These are phyloP conservation scores for Rhododendron ovatum DNA, from an alignment of 148 eudicot genomes.

Conservation along the genomic window DNA sequence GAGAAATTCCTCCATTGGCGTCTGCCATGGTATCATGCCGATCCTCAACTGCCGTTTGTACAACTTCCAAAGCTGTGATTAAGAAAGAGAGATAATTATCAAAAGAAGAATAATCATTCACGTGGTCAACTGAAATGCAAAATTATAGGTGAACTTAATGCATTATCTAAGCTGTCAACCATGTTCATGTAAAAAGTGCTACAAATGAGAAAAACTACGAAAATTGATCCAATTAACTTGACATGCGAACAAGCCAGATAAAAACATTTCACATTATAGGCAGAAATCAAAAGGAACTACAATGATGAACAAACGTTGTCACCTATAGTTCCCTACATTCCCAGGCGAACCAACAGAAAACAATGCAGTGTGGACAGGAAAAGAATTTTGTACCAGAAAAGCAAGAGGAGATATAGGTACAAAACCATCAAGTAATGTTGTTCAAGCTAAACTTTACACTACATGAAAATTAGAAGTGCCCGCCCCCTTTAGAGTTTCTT, in stretches of 20 bases:
- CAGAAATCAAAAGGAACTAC: not conserved
- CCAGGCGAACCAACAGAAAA: not conserved
- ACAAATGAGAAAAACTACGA: not conserved
- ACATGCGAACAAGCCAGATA: not conserved
- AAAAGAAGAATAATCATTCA: not conserved
- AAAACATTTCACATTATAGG: not conserved
- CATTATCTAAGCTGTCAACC: not conserved
- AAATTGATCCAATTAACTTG: not conserved
- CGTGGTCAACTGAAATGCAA: not conserved
- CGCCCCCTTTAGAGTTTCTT: not conserved
- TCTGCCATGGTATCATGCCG: conserved; percentile 35
- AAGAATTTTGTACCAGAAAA: not conserved
- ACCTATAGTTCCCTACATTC: not conserved
- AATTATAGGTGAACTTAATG: not conserved
- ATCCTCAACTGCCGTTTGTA: conserved; percentile 23
- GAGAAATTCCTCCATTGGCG: conserved; percentile 36
- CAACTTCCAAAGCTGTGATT: conserved; percentile 33
- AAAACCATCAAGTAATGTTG: not conserved
- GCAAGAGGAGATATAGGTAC: not conserved
- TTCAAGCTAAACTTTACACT: not conserved
- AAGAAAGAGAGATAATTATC: not conserved
- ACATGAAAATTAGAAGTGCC: not conserved
- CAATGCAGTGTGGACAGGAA: not conserved
- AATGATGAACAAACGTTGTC: not conserved
- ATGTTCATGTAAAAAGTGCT: not conserved